Percentiles rank a stretch among this genome's conserved stretches.
These are phyloP conservation scores for Penicillium ochrochloron DNA, from an alignment of 495 filamentous ascomycete genomes.

Conservation along the genomic window DNA sequence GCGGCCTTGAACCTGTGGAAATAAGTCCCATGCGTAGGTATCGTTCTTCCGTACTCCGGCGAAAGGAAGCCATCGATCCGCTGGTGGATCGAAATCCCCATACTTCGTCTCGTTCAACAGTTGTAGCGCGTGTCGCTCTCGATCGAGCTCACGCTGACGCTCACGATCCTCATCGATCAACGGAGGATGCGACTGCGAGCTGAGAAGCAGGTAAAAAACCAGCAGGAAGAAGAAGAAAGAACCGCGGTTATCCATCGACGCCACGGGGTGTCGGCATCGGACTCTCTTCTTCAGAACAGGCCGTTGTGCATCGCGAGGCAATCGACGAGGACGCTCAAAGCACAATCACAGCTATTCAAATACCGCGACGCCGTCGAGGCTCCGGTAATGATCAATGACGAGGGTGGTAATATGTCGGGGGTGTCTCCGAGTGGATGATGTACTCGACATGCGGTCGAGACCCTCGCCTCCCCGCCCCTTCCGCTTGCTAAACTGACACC, in stretches of 20 bases:
- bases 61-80: constrained; percentile 71
- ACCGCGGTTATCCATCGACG: constrained; percentile 55
- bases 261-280: constrained; percentile 39
- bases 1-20: constrained; percentile 59
- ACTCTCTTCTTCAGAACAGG: constrained; percentile 34
- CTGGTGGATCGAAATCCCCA: constrained; percentile 68
- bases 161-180: constrained; percentile 52
- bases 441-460: constrained; percentile 35
- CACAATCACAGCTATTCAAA: background rate
- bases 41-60: constrained; percentile 75
- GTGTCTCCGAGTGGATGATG: constrained; percentile 44
- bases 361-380: constrained; percentile 8
- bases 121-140: constrained; percentile 62
- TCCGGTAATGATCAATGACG: constrained; percentile 34
- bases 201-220: constrained; percentile 54
- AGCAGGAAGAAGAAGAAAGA: constrained; percentile 55
- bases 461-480: constrained; percentile 29
- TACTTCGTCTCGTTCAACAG: constrained; percentile 74
- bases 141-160: constrained; percentile 46
- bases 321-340: constrained; percentile 13
- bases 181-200: constrained; percentile 51
- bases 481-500: constrained; percentile 18
- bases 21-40: constrained; percentile 72
- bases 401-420: constrained; percentile 25
- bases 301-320: constrained; percentile 32